Percentiles rank a stretch among this genome's conserved stretches.
phyloP scores from a whole-genome alignment of 768 basidiomycete genomes.

The Imleria badia region DNA sequence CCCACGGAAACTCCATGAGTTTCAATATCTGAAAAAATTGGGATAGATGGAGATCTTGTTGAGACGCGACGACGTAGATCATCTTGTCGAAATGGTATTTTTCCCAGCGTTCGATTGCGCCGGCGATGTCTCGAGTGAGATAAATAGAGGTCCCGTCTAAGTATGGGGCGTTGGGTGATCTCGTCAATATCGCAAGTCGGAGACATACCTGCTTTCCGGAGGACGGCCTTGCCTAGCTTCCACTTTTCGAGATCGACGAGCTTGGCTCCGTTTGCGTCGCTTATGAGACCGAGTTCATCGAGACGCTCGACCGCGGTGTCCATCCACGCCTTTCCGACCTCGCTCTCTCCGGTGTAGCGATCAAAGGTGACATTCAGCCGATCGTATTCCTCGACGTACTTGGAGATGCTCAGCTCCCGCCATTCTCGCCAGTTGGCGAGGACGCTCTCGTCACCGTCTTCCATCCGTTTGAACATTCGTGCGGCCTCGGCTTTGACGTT shows the following conservation, averaged over 20 bases:
- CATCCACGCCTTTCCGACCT: constrained; percentile 72
- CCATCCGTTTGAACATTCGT: constrained; percentile 92
- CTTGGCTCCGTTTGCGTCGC: constrained; percentile 77
- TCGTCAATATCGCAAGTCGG: too few relatives aligned
- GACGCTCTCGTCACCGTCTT: constrained; percentile 84
- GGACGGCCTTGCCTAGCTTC: constrained; percentile 89
- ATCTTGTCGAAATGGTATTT: constrained; percentile 90
- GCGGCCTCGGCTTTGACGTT: constrained; percentile 75
- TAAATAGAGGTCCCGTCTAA: constrained; percentile 90
- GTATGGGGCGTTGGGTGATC: constrained; percentile 22
- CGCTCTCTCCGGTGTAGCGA: constrained; percentile 88
- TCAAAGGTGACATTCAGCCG: constrained; percentile 90
- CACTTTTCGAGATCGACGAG: constrained; percentile 84
- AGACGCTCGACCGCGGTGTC: constrained; percentile 67
- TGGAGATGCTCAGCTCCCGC: constrained; percentile 87
- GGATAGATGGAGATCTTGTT: constrained; percentile 82
- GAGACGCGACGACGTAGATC: constrained; percentile 90
- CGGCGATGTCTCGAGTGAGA: constrained; percentile 93
- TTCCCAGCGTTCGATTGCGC: constrained; percentile 55
- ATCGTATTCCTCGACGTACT: constrained; percentile 86
- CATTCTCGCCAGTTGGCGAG: constrained; percentile 89
- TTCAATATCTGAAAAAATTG: constrained; percentile 95
- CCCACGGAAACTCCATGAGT: constrained; percentile 89
- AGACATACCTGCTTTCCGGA: constrained; percentile 75
- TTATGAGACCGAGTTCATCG: constrained; percentile 71